Conservation (phyloP, 176 grass and related monocot species). For the Aechmea fasciata region DNA sequence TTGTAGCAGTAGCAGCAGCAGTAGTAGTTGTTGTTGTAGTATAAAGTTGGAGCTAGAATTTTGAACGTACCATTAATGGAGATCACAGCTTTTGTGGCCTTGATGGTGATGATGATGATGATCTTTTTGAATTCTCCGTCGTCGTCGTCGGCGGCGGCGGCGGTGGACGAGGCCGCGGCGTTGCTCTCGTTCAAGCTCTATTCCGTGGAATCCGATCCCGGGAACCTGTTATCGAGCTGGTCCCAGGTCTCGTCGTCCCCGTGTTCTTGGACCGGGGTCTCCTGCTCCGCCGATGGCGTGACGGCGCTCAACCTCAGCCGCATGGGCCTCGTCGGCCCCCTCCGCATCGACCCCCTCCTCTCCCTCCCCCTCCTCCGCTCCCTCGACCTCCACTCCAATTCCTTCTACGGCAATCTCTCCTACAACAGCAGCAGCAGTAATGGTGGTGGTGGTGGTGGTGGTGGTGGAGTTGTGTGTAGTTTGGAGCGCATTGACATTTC, state of each 20-base stretch:
- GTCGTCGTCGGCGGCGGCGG: slow-evolving; percentile 4
- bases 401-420: slow-evolving; percentile 80
- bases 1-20: too few relatives aligned
- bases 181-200: slow-evolving; percentile 60
- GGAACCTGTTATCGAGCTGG: slow-evolving; percentile 39
- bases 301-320: slow-evolving; percentile 63
- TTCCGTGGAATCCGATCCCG: slow-evolving; percentile 45
- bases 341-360: slow-evolving; percentile 49
- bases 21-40: too few relatives aligned
- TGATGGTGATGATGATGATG: neutral
- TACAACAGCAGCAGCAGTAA: slow-evolving; percentile 11
- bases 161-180: slow-evolving; percentile 31
- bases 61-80: neutral
- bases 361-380: slow-evolving; percentile 32
- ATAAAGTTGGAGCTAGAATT: too few relatives aligned
- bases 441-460: neutral
- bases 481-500: slow-evolving; percentile 59
- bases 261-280: slow-evolving; percentile 61
- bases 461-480: slow-evolving; percentile 14
- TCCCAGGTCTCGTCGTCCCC: slow-evolving; percentile 14
- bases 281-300: slow-evolving; percentile 30
- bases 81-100: neutral
- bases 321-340: slow-evolving; percentile 58
- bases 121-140: slow-evolving; percentile 28
- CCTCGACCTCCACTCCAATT: slow-evolving; percentile 63